Percentiles rank a stretch among this genome's conserved stretches.
Conservation (phyloP, 352 stramenopile genomes). For the Phytopythium chamaehyphon region DNA sequence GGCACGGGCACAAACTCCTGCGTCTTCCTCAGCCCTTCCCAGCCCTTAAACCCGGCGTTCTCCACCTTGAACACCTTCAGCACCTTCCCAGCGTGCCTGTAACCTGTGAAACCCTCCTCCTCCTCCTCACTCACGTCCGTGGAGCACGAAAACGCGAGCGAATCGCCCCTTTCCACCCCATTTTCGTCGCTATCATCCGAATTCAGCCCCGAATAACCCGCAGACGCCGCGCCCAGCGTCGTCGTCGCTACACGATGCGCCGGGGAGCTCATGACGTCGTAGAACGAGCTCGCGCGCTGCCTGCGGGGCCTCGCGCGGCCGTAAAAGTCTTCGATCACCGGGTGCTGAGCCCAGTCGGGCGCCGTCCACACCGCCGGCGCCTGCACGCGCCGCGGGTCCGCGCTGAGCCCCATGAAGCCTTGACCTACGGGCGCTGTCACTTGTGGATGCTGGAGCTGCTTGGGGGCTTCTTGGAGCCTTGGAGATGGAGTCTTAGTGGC, state of each 20-base stretch:
- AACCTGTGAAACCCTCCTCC: conserved; percentile 6
- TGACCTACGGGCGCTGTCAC: no score
- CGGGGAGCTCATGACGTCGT: conserved; percentile 82
- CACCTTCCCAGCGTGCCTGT: not conserved
- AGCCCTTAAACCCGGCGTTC: not conserved
- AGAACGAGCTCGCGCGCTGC: conserved; percentile 64
- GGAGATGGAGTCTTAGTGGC: no score
- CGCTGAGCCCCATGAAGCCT: no score
- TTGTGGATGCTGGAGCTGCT: no score
- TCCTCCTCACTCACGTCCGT: conserved; percentile 66
- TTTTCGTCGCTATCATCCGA: conserved; percentile 12
- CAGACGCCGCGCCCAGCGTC: conserved; percentile 58
- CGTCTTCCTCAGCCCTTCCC: not conserved
- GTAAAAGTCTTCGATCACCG: conserved; percentile 82
- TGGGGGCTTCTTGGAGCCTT: no score
- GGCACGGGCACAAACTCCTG: conserved; percentile 39
- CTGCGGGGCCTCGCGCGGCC: conserved; percentile 29
- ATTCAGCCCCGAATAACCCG: conserved; percentile 33
- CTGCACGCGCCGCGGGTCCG: no score
- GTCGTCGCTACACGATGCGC: conserved; percentile 47
- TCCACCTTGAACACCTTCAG: not conserved
- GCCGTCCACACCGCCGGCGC: conserved; percentile 68
- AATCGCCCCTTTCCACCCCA: conserved; percentile 13
- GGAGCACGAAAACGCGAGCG: conserved; percentile 65
- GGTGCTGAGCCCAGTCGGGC: conserved; percentile 66